Conservation (phyloP, 2,329 filamentous ascomycete species). For the Exophiala bonariae region DNA sequence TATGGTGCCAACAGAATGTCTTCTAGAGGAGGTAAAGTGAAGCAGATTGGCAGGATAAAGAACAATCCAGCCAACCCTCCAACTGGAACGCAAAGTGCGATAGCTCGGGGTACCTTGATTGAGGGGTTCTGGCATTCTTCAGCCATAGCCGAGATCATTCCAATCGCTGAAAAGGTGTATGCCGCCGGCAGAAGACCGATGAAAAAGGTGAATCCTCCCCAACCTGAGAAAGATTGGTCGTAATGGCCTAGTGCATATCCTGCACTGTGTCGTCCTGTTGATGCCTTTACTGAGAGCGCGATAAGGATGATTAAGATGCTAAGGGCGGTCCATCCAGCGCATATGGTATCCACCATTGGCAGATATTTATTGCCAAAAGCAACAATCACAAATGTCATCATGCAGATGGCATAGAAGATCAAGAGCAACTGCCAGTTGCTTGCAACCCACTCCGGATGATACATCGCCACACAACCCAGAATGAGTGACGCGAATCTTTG, state of each 20-base stretch:
- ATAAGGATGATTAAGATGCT: constrained; percentile 60
- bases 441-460: constrained; percentile 53
- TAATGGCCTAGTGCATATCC: constrained; percentile 58
- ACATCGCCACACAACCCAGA: constrained; percentile 54
- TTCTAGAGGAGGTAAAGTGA: constrained; percentile 48
- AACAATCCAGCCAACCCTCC: constrained; percentile 56
- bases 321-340: constrained; percentile 56
- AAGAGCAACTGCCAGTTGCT: constrained; percentile 67
- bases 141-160: constrained; percentile 64
- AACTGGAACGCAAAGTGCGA: constrained; percentile 54
- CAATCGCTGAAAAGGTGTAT: constrained; percentile 60
- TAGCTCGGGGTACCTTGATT: constrained; percentile 53
- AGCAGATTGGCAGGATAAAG: constrained; percentile 56
- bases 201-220: constrained; percentile 62
- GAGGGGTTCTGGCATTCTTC: constrained; percentile 59
- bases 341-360: constrained; percentile 61
- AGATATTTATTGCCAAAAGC: constrained; percentile 67
- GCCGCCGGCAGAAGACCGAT: constrained; percentile 62
- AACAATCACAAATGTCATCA: constrained; percentile 66
- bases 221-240: constrained; percentile 57
- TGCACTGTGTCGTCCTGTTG: constrained; percentile 53
- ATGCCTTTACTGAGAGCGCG: constrained; percentile 55
- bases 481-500: constrained; percentile 53
- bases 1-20: constrained; percentile 47
- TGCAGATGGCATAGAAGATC: constrained; percentile 68